Conservation (phyloP, 192 early-diverging fungal genomes). For the Coemansia biformis region DNA sequence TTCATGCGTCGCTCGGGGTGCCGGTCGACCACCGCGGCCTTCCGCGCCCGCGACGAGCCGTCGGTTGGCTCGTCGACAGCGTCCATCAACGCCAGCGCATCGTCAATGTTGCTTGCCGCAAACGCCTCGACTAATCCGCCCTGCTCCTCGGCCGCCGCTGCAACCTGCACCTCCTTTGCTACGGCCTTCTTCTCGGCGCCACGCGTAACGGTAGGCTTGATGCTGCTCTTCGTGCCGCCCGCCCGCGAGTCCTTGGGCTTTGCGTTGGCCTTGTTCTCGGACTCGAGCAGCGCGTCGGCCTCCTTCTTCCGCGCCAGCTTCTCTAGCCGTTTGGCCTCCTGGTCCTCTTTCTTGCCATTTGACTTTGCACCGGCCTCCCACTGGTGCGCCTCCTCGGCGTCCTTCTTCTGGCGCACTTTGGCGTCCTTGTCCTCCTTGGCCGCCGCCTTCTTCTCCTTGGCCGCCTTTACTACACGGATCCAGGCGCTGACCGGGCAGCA, state of each 20-base stretch:
- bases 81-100: slow-evolving; percentile 72
- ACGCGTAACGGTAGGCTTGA: slow-evolving; percentile 3
- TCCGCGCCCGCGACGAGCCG: slow-evolving; percentile 12
- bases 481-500: too few relatives aligned
- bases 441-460: slow-evolving; percentile 72
- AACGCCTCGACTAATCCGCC: slow-evolving; percentile 55
- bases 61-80: slow-evolving; percentile 14
- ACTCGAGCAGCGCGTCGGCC: slow-evolving; percentile 53
- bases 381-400: slow-evolving; percentile 54
- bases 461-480: slow-evolving; percentile 60
- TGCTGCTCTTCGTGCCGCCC: slow-evolving; percentile 6
- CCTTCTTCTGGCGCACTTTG: slow-evolving; percentile 50
- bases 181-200: slow-evolving; percentile 26
- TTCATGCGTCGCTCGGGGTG: slow-evolving; percentile 86
- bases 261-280: slow-evolving; percentile 54
- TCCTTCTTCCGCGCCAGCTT: slow-evolving; percentile 56
- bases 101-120: slow-evolving; percentile 79
- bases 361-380: slow-evolving; percentile 69
- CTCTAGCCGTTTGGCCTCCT: slow-evolving; percentile 53
- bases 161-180: slow-evolving; percentile 4
- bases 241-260: slow-evolving; percentile 12
- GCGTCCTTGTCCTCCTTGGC: slow-evolving; percentile 57
- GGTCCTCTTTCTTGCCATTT: slow-evolving; percentile 58
- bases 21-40: slow-evolving; percentile 62
- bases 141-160: slow-evolving; percentile 3